A percentile compares a stretch with the other conserved stretches of the same genome.
Evolutionary conservation across 352 stramenopile species (phyloP).

Genomic region (Discostella stelligera): DNA sequence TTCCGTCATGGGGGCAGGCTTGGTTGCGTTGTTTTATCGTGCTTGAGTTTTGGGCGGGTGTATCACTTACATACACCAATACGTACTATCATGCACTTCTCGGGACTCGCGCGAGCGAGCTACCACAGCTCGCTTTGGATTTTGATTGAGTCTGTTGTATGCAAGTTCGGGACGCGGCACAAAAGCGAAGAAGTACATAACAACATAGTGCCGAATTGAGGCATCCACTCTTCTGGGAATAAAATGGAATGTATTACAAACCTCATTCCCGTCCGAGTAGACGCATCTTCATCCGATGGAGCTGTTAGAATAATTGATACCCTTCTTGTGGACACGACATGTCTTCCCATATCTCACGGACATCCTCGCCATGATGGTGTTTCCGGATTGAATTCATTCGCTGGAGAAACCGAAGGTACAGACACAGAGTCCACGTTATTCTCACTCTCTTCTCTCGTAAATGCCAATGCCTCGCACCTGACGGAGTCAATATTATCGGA

Average conservation of each 20-base stretch:
- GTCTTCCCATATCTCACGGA: conserved; percentile 55
- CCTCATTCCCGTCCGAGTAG: conserved; percentile 65
- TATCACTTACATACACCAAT: too few relatives aligned
- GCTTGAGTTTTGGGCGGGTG: neutral
- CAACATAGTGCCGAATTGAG: too few relatives aligned
- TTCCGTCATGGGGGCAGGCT: neutral
- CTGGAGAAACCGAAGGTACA: neutral
- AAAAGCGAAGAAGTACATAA: too few relatives aligned
- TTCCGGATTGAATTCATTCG: neutral
- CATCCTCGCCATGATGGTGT: conserved; percentile 27
- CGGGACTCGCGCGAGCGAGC: too few relatives aligned
- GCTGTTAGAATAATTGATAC: conserved; percentile 66
- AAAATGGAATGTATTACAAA: conserved; percentile 45
- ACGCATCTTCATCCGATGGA: conserved; percentile 55
- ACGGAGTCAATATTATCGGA: conserved; percentile 65
- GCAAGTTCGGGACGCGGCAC: too few relatives aligned
- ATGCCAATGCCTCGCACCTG: conserved; percentile 63
- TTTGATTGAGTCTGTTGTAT: too few relatives aligned
- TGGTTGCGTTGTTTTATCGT: too few relatives aligned
- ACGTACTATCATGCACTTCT: too few relatives aligned
- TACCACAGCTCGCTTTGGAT: too few relatives aligned
- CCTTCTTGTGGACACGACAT: conserved; percentile 65
- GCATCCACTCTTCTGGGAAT: too few relatives aligned
- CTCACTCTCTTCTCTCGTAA: conserved; percentile 39
- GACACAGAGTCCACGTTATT: conserved; percentile 2